Conservation (phyloP, 192 early-diverging fungal genomes). For the Coemansia furcata region DNA sequence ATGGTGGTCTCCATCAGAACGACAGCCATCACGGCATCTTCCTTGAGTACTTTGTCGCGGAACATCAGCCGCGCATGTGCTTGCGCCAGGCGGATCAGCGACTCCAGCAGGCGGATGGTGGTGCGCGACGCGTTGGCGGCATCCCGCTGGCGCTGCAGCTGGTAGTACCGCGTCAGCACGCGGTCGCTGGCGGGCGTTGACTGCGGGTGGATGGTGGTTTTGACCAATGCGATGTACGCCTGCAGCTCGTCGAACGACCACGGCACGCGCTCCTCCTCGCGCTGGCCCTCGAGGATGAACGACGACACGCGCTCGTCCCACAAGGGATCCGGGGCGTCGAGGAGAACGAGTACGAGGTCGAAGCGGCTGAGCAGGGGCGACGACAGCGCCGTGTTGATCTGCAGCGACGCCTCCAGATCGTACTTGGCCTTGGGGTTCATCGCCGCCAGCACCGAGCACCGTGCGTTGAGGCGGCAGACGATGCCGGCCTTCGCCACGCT, state of each 20-base stretch:
- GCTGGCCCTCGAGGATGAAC: constrained; percentile 40
- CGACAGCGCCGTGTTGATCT: constrained; percentile 67
- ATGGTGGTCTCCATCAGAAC: constrained; percentile 63
- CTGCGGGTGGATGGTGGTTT: constrained; percentile 54
- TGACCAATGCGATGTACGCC: constrained; percentile 65
- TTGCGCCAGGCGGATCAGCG: constrained; percentile 62
- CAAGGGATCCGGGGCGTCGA: constrained; percentile 61
- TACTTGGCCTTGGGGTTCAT: constrained; percentile 78
- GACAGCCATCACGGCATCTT: constrained; percentile 63
- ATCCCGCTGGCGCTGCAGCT: constrained; percentile 66
- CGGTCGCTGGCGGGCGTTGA: constrained; percentile 60
- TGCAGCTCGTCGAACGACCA: constrained; percentile 67
- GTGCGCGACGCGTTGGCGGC: constrained; percentile 65
- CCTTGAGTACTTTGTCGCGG: constrained; percentile 53
- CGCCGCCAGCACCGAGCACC: constrained; percentile 78
- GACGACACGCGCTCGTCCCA: constrained; percentile 67
- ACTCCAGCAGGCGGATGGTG: constrained; percentile 66
- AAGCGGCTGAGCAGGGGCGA: constrained; percentile 71
- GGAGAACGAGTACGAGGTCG: constrained; percentile 68
- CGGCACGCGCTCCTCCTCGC: not conserved
- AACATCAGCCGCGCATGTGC: constrained; percentile 68
- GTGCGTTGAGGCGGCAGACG: constrained; percentile 75
- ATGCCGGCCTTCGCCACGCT: constrained; percentile 76
- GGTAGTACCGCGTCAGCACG: constrained; percentile 71
- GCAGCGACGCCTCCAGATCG: constrained; percentile 57